Base-by-base conservation (phyloP, 2,329 filamentous ascomycete species). In the Stenocarpella maydis region DNA sequence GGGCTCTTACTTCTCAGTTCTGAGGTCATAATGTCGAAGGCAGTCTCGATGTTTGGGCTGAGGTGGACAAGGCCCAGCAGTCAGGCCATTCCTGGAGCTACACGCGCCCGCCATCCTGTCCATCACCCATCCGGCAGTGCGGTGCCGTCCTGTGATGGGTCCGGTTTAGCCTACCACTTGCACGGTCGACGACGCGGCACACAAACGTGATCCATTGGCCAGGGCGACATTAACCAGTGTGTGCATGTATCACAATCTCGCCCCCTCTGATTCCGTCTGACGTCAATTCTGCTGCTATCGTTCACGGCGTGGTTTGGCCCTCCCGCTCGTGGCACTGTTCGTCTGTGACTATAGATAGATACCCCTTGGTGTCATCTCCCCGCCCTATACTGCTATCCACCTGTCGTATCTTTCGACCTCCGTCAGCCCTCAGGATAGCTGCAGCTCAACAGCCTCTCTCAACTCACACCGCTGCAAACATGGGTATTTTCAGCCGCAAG, bases 401-500 rank as follows among this genome's bases (percentile, higher is more conserved):
- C 17, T 34, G 31, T 9, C 2, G 1, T 47, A 43, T 8, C 21
- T 49, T 28, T 24, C 19, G 12, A 21, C 58, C 26, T 34, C 41
- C 49, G 43, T 9, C 41, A 49, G 7, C 9, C 2, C 12, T 7
- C 58, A 37, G 14, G 14, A 49, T 43, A 63, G 26, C 19, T 47
- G 41, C 41, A 63, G 41, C 58, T 19, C 24, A 34, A 17, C 12
- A 61, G 58, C 58, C 58, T 47, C 41, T 24, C 12, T 26, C 37
- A 64, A 12, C 10, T 37, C n/a, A 10, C 8, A 39, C 19, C 19
- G 37, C 19, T n/a, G 26, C 41, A 55, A 71, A 52, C n/a, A 76
- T 76, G 75, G 75, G 74, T 21, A 24, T 75, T 71, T 76, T 77
- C 71, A 74, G 52, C 43, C 75, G 75, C 37, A 72, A 64, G 58